Base-by-base conservation (phyloP, 106 monocot species). In the Acanthochlamys bracteata region DNA sequence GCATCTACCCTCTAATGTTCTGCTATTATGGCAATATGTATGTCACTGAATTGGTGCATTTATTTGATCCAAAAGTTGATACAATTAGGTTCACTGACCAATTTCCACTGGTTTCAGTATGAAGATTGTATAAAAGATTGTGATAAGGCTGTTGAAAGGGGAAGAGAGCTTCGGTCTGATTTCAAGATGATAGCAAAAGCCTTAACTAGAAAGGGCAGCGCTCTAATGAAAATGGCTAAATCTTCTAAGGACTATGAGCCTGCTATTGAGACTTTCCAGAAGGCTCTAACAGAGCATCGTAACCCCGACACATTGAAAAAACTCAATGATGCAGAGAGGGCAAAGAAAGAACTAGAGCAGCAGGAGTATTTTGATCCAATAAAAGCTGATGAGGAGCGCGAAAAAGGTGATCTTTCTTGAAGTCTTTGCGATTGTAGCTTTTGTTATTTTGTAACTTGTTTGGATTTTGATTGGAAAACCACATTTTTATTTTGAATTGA, bases 101-200 rank as follows among this genome's bases (percentile, higher is more conserved):
- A 23, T 70, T 67, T 25, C 58, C 20, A 23, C 26, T 24, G 59
- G 8, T 25, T 71, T 4, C 68, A 96, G 95, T 85, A 80, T 76
- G 95, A 88, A 60, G 82, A 96, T 21, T 96, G 90, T 60, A 90
- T 96, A 53, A 88, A 84, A 58, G 95, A 90, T 56, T 96, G 87
- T 75, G 90, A 96, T 42, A 87, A 85, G 64, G 90, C 90, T 71
- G 95, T 90, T 61, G 90, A 96, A 65, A 82, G 87, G 67, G 95
- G 90, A 25, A 84, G 95, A 69, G 90, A 96, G 47, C 84, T 96
- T 42, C 95, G 75, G 16, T 75, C 87, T 57, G 95, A 96, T 67
- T 96, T 69, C 62, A 96, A 96, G 69, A 96, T 96, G 90, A 71
- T 90, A 55, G 82, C 90, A 46, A 82, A 82, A 66, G 95, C 95